A percentile compares a stretch with the other conserved stretches of the same genome.
Evolutionary conservation across 208 protist species (phyloP).

Genomic region (Spongospora subterranea): DNA sequence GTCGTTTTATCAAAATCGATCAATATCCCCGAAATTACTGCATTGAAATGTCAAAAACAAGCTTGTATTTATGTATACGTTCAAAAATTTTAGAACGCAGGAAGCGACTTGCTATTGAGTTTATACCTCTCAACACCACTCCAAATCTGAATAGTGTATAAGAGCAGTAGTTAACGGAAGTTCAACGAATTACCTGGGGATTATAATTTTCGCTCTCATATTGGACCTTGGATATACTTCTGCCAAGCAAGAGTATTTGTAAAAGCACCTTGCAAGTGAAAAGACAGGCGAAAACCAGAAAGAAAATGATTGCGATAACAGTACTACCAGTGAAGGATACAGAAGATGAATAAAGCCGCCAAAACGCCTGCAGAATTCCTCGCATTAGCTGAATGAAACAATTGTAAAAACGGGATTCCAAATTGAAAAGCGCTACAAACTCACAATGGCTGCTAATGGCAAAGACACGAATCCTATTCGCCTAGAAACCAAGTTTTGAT

Average conservation of each 20-base stretch:
- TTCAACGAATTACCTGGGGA: no score
- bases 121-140: conserved; percentile 11
- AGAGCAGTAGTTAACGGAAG: background rate
- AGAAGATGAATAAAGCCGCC: no score
- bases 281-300: background rate
- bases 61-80: background rate
- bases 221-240: background rate
- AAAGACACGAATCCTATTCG: conserved; percentile 19
- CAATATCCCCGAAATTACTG: background rate
- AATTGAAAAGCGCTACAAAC: no score
- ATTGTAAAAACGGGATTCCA: no score
- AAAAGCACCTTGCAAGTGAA: background rate
- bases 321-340: background rate
- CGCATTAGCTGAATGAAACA: background rate
- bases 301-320: background rate
- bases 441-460: background rate
- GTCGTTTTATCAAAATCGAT: background rate
- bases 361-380: background rate
- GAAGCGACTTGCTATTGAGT: conserved; percentile 47
- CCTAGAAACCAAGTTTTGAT: background rate
- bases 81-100: conserved; percentile 15
- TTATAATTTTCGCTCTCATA: no score
- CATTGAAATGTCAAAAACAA: background rate
- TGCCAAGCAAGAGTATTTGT: background rate
- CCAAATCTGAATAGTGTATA: conserved; percentile 33